Evolutionary conservation across 2,329 filamentous ascomycete species (phyloP).

Genomic region (Lachnellula subtilissima): DNA sequence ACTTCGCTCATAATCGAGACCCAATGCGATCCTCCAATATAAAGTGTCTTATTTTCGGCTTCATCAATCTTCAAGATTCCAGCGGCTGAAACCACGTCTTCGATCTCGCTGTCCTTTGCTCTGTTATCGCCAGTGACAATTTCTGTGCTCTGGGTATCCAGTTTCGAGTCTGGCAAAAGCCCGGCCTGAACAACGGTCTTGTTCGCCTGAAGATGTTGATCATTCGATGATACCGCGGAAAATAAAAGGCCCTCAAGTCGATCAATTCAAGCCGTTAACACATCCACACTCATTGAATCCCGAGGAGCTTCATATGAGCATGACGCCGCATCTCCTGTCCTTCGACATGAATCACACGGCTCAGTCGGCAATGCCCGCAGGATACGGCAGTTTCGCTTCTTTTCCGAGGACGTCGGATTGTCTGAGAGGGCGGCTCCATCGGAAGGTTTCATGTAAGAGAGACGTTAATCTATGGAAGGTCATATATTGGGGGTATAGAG

Average conservation of each 20-base stretch:
- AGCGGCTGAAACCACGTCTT: slow-evolving; percentile 3
- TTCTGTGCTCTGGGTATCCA: not conserved
- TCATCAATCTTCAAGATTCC: slow-evolving; percentile 14
- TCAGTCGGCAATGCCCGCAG: slow-evolving; percentile 1
- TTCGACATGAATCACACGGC: slow-evolving; percentile 14
- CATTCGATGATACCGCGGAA: slow-evolving; percentile 1
- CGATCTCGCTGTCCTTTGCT: not conserved
- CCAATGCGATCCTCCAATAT: slow-evolving; percentile 10
- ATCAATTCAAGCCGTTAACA: slow-evolving; percentile 9
- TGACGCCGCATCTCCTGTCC: slow-evolving; percentile 12
- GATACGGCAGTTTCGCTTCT: not conserved
- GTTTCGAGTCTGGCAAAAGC: not conserved
- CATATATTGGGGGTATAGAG: too few species aligned
- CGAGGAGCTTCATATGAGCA: slow-evolving; percentile 5
- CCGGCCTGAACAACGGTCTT: not conserved
- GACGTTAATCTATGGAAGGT: too few species aligned
- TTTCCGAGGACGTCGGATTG: not conserved
- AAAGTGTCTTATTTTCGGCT: slow-evolving; percentile 3
- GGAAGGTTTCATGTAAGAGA: too few species aligned
- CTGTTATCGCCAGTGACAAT: too few species aligned
- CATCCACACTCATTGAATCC: slow-evolving; percentile 1
- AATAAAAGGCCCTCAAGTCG: slow-evolving; percentile 9
- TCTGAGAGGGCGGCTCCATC: too few species aligned
- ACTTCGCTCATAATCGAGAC: slow-evolving; percentile 15
- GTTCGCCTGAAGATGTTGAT: not conserved